Base-by-base conservation (phyloP, 2,329 filamentous ascomycete genomes). In the Corynespora cassiicola region DNA sequence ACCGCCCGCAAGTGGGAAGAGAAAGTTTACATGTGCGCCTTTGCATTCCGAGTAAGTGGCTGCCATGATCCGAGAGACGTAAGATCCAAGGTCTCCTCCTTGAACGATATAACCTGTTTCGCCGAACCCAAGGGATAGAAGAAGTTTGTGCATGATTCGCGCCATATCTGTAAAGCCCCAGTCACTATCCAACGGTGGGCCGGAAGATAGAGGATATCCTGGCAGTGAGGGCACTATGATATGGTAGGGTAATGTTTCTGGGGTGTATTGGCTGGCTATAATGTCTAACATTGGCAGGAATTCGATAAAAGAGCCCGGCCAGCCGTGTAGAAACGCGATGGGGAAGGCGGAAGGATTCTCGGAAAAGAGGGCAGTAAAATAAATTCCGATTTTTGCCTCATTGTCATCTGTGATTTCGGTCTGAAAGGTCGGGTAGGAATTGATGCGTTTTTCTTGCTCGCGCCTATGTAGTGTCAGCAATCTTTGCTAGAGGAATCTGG, bases 311-410 rank as follows among this genome's bases (percentile, higher is more conserved):
- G 68, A 61, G 14, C 68, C 69, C 1, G 79, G 79, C 78, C 78
- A 82, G 29, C 80, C 80, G 45, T 82, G 79, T n/a, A 78, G 54
- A 8, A 80, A 66, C 3, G 73, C 48, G 7, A 82, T 47, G 0
- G 80, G 79, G 1, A 76, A 66, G 0, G 80, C 80, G 43, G 76
- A 69, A 2, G 59, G 26, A 12, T 72, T 74, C 24, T 68, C 48
- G 0, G 79, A 82, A 44, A 82, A 83, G 0, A 83, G 63, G 0
- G 72, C 79, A 1, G 71, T 56, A 51, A 83, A 83, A 50, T 82
- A 79, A 25, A 82, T 65, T 4, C 68, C 55, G 38, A 74, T 66
- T 1, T 48, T 52, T 8, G 47, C 45, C 12, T 64, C 63, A 6
- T 70, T 62, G 5, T 61, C 58, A 16, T 75, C 71, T 8, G 68